These are phyloP conservation scores for Neotropicomus parvogracilis DNA, from an alignment of 1,284 basidiomycete genomes.

Conservation along the genomic window DNA sequence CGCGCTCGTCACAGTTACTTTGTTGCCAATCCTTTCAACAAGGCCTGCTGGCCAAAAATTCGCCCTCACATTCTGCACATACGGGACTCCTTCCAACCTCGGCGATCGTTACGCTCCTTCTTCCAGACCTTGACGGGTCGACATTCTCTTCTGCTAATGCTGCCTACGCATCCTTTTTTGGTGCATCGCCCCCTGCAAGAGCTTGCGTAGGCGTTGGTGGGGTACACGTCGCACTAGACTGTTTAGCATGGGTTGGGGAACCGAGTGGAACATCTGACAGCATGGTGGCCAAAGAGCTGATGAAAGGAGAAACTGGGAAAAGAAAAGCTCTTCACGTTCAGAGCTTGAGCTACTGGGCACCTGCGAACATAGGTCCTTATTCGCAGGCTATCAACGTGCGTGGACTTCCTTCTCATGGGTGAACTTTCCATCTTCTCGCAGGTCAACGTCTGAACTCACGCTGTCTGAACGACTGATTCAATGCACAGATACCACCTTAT, in stretches of 20 bases:
- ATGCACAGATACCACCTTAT: slow-evolving; percentile 61
- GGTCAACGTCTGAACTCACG: slow-evolving; percentile 3
- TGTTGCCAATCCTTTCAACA: slow-evolving; percentile 3
- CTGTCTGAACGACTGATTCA: not conserved
- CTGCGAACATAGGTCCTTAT: slow-evolving; percentile 98
- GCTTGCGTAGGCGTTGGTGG: slow-evolving; percentile 79
- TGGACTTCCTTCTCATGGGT: slow-evolving; percentile 9
- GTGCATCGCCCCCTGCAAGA: slow-evolving; percentile 87
- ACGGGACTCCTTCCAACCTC: slow-evolving; percentile 52
- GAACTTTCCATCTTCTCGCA: slow-evolving; percentile 3
- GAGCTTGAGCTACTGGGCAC: slow-evolving; percentile 95
- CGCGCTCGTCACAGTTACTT: not conserved
- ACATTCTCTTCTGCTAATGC: slow-evolving; percentile 73
- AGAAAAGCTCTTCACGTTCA: slow-evolving; percentile 90
- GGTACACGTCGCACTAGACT: slow-evolving; percentile 69
- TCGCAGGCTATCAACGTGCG: slow-evolving; percentile 85
- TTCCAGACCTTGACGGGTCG: slow-evolving; percentile 71
- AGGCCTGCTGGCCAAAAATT: slow-evolving; percentile 15
- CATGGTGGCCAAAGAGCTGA: slow-evolving; percentile 30
- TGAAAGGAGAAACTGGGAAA: slow-evolving; percentile 21
- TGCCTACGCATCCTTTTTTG: slow-evolving; percentile 80
- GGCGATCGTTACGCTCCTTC: slow-evolving; percentile 78
- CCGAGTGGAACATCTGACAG: slow-evolving; percentile 11
- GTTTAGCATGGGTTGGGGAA: slow-evolving; percentile 55
- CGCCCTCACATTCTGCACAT: not conserved